Base-by-base conservation (phyloP, 768 basidiomycete genomes). In the Boletus speciosus region DNA sequence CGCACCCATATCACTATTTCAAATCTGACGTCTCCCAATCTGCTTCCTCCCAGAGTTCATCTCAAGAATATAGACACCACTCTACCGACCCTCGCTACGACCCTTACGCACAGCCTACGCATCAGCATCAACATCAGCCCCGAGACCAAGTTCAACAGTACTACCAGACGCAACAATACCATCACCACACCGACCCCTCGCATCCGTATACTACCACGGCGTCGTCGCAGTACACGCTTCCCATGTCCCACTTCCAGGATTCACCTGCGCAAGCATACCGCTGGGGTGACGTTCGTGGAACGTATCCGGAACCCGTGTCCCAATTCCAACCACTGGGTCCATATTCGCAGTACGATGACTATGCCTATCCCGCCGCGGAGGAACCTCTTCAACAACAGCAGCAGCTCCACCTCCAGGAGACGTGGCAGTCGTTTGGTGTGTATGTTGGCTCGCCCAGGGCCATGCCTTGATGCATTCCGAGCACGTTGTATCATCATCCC, bases 381-480 rank as follows among this genome's bases (percentile, higher is more conserved):
- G 50, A 53, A n/a, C 62, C 47, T 12, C 41, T 34, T 21, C 64
- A 49, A 15, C 59, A 51, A 19, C 61, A 49, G 7, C 60, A 56
- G 45, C 59, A 52, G 43, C 61, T 50, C 35, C 68, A 49, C 31
- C 64, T 57, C 58, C 77, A 46, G 74, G 85, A 86, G 69, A 85
- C 85, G 10, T 88, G 86, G 86, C 78, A 80, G 65, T 75, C 80
- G 53, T 88, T 85, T 71, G 81, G 85, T 76, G 75, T 78, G 55
- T 82, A 82, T 61, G 77, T 83, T 50, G 60, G 71, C 49, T 65
- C 51, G 6, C 54, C 56, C 1, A 42, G 31, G 36, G 52, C 60
- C 2, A 14, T 54, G 9, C 34, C 25, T 6, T 66, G 44, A 56
- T 3, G 11, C 5, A 4, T 11, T 29, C 8, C 29, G 29, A 29